phyloP scores from a whole-genome alignment of 1,139 yeast species.

The Lizanozyma gosingica region DNA sequence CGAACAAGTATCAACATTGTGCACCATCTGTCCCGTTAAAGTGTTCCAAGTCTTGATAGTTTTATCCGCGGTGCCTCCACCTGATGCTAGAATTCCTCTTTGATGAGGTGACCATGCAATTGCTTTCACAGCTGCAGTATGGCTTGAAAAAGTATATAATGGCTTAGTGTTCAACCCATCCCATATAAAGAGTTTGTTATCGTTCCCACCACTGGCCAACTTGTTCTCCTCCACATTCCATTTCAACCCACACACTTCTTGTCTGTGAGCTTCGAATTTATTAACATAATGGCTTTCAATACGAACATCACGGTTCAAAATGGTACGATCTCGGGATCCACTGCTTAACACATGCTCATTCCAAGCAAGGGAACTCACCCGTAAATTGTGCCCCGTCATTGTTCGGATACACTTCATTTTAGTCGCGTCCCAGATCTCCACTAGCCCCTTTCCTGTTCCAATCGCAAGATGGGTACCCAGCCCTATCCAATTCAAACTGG shows the following conservation, averaged over 20 bases:
- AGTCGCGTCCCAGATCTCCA: conserved; percentile 95
- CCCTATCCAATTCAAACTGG: conserved; percentile 89
- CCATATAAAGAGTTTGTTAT: conserved; percentile 79
- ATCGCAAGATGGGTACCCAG: conserved; percentile 91
- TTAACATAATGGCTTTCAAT: conserved; percentile 75
- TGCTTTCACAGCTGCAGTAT: conserved; percentile 93
- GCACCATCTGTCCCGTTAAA: conserved; percentile 59
- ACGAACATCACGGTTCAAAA: conserved; percentile 86
- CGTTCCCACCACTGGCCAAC: conserved; percentile 91
- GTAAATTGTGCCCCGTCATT: conserved; percentile 81
- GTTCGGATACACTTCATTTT: conserved; percentile 75
- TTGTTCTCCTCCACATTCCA: conserved; percentile 90
- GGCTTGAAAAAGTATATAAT: conserved; percentile 67
- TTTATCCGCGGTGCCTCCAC: conserved; percentile 96
- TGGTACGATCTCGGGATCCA: conserved; percentile 80
- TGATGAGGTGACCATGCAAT: conserved; percentile 98
- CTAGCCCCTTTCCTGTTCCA: conserved; percentile 80
- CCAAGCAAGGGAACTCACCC: conserved; percentile 91
- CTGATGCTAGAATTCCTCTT: conserved; percentile 85
- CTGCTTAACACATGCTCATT: conserved; percentile 81
- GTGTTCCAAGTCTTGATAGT: conserved; percentile 92
- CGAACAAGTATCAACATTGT: conserved; percentile 86
- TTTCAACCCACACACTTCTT: conserved; percentile 91
- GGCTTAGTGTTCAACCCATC: conserved; percentile 68
- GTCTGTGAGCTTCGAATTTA: conserved; percentile 68